Evolutionary conservation across 2,329 filamentous ascomycete species (phyloP).

Genomic region (Ambrosiella xylebori): DNA sequence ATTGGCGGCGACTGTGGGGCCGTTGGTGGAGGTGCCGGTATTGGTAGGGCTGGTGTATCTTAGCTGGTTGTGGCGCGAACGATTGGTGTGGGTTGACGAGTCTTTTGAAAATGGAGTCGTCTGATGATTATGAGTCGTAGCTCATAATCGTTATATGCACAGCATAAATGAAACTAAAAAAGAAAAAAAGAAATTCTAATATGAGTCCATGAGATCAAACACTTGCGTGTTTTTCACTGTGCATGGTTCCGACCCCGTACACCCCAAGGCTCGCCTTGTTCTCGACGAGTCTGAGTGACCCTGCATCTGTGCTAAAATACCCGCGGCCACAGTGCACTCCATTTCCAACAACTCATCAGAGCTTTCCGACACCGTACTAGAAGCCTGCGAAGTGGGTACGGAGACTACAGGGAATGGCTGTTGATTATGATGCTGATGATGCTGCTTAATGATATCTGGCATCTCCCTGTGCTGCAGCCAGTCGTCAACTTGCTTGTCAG

Average conservation of each 20-base stretch:
- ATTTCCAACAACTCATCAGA: background rate
- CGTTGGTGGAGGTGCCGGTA: slow-evolving; percentile 74
- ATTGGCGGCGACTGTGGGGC: slow-evolving; percentile 66
- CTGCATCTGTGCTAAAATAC: slow-evolving; percentile 5
- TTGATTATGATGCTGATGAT: too few species aligned
- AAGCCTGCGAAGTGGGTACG: too few species aligned
- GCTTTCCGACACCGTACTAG: too few species aligned
- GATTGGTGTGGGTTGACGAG: slow-evolving; percentile 14
- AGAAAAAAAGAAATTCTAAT: background rate
- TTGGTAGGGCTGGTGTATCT: slow-evolving; percentile 61
- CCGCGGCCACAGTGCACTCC: slow-evolving; percentile 6
- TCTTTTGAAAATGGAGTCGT: background rate
- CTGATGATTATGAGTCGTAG: too few species aligned
- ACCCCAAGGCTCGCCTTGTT: slow-evolving; percentile 1
- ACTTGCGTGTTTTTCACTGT: slow-evolving; percentile 4
- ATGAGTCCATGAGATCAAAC: slow-evolving; percentile 9
- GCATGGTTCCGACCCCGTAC: slow-evolving; percentile 3
- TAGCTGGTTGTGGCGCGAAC: slow-evolving; percentile 39
- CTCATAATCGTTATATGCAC: background rate
- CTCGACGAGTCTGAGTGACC: background rate
- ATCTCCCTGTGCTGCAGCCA: background rate
- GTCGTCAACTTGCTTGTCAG: background rate
- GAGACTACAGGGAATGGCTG: too few species aligned
- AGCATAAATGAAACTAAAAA: background rate
- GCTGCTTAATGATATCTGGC: background rate